Percentiles rank a stretch among this genome's conserved stretches.
Conservation (phyloP, 768 basidiomycete genomes). For the Pleurotus cornucopiae region DNA sequence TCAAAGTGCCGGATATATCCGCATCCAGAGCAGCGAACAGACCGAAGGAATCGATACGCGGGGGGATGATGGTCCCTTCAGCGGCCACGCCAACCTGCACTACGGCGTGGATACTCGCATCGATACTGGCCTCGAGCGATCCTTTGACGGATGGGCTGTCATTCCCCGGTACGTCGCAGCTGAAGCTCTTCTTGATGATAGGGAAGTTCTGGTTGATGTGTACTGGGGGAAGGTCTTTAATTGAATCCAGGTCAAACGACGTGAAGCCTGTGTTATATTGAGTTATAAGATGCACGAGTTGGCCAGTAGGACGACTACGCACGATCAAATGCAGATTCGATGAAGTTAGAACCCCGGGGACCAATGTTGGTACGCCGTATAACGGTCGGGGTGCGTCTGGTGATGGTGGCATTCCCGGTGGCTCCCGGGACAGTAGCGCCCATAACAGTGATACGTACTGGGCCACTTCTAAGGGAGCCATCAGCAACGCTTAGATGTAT, state of each 20-base stretch:
- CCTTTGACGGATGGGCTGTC: conserved; percentile 9
- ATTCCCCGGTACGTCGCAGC: conserved; percentile 9
- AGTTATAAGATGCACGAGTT: neutral
- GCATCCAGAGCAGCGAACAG: conserved; percentile 23
- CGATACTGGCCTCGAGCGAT: conserved; percentile 12
- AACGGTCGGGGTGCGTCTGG: conserved; percentile 10
- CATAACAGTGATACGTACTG: conserved; percentile 9
- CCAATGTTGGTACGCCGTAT: conserved; percentile 7
- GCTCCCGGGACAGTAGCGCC: conserved; percentile 15
- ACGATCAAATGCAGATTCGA: conserved; percentile 5
- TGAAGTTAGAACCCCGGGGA: neutral
- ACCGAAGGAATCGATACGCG: conserved; percentile 21
- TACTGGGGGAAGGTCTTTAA: conserved; percentile 14
- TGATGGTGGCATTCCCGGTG: conserved; percentile 10
- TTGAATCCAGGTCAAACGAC: conserved; percentile 13
- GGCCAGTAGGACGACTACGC: neutral
- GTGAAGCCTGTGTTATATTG: conserved; percentile 8
- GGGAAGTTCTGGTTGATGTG: conserved; percentile 17
- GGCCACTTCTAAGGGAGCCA: neutral
- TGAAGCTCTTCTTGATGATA: conserved; percentile 14
- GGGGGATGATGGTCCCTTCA: conserved; percentile 23
- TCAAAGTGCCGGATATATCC: conserved; percentile 23
- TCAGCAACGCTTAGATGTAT: neutral
- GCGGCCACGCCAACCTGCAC: conserved; percentile 23
- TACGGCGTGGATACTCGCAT: conserved; percentile 22